Base-by-base conservation (phyloP, 352 stramenopile genomes). In the Thalassiosira sp. region DNA sequence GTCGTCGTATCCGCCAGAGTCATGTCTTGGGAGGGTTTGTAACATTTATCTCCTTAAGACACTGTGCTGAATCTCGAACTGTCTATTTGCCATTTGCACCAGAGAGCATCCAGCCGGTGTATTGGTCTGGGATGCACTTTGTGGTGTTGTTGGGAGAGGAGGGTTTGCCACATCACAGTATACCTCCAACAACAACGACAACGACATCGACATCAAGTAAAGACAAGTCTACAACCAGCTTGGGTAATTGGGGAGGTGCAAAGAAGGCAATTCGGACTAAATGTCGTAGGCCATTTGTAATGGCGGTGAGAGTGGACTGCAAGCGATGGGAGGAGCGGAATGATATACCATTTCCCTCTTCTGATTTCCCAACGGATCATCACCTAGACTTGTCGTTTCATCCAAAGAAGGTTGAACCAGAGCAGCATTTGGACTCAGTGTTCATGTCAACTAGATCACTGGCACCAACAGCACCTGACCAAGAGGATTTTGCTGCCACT, bases 81-180 rank as follows among this genome's bases (percentile, higher is more conserved):
- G 43, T 91, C 20, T 91, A 83, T 72, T 57, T 91, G 24, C 81
- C 85, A 27, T 93, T 91, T 83, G 74, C 76, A 35, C 82, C 84
- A 6, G 56, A 59, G 6, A 63, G 42, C 6, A 61, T 90, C 5
- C 74, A 85, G 27, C 76, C 86, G 8, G 42, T 89, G 8, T 67
- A 68, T 49, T 82, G 83, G 67, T 53, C 66, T 58, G 70, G 59
- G 5, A 84, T 85, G 72, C 66, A 85, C 43, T 84, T 81, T 80
- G 53, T 79, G 56, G 31, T 86, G 45, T 62, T 88, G 27, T 45
- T 88, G 6, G 86, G 82, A 68, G 62, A 87, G 40, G 51, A 75
- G 53, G 54, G 54, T 42, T 35, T 15, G 7, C 35, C 60, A 7
- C n/a, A 46, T 5, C n/a, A 5, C 40, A 48, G 2, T 48, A 11